Evolutionary conservation across 2,329 filamentous ascomycete species (phyloP), one percentile per base, ranked within the genome.

Genomic region (Xylariaceae sp.): DNA sequence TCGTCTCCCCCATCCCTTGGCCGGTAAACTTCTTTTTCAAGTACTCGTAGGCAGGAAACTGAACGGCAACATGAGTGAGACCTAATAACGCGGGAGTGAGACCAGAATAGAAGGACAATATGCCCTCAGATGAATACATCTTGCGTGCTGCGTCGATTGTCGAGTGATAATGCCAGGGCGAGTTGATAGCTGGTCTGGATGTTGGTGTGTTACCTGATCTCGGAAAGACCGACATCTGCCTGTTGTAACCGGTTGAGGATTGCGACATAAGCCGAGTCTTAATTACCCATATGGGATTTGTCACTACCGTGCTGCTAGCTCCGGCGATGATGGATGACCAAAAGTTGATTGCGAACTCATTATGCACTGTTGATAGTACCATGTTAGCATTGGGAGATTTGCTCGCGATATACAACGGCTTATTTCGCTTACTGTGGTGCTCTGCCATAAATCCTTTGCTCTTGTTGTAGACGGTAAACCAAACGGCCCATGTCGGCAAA

Each of bases 241-340:
- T 73, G 62, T 68, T 72, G 65, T 62, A 67, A 63, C 66, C 72
- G 50, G 59, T 64, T 62, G 65, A 76, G 63, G 60, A 86, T 71
- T 97, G 93, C 29, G 93, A 95, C 93, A 97, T 97, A 57, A 98
- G 79, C 55, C 93, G 80, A 39, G 93, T 98, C 70, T 98, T 98
- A 72, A 98, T 95, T 29, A 98, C 93, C 93, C 93, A 98, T 50
- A 98, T 98, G 1, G 93, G 93, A 66, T 97, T 98, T 20, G 93
- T 98, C 52, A 85, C 86, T 52, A 97, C 77, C 4, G 93, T 98
- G 55, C 91, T 96, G 70, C 87, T 95, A 50, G 83, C 90, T 42
- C 93, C 93, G 20, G 92, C 93, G 45, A 90, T 79, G 49, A 98
- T 81, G 8, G 93, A 95, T 19, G 93, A 93, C 73, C 87, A 91